Evolutionary conservation across 2,329 filamentous ascomycete genomes (phyloP).

Genomic region (Bipolaris cookei): DNA sequence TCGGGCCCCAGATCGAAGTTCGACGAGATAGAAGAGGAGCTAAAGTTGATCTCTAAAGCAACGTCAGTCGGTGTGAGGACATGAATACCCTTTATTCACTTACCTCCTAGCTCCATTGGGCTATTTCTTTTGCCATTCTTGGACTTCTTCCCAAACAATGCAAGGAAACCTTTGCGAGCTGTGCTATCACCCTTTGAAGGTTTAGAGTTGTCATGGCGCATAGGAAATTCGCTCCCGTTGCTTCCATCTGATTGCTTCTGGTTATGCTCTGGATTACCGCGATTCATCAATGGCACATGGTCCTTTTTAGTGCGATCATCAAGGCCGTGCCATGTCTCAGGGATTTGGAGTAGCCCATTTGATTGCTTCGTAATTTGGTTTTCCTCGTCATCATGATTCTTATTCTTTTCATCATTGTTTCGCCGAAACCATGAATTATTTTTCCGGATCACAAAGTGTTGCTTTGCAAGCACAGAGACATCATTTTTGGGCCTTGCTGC

Average conservation of each 20-base stretch:
- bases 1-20: constrained; percentile 45
- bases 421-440: constrained; percentile 58
- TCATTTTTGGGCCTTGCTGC: constrained; percentile 22
- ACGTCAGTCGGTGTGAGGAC: constrained; percentile 28
- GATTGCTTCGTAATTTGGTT: constrained; percentile 38
- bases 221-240: constrained; percentile 53
- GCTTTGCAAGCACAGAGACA: constrained; percentile 27
- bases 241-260: constrained; percentile 38
- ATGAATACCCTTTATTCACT: constrained; percentile 24
- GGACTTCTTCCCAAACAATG: constrained; percentile 60
- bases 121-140: constrained; percentile 48
- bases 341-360: constrained; percentile 38
- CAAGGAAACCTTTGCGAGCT: constrained; percentile 55
- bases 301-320: constrained; percentile 44
- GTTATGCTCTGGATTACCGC: constrained; percentile 20
- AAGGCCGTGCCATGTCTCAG: constrained; percentile 45
- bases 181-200: constrained; percentile 48
- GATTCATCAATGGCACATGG: constrained; percentile 6
- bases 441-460: constrained; percentile 44
- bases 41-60: constrained; percentile 31
- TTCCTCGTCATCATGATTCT: constrained; percentile 32
- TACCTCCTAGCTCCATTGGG: constrained; percentile 48
- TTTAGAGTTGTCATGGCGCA: constrained; percentile 44
- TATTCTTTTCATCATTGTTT: constrained; percentile 42
- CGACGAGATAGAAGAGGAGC: constrained; percentile 41